Evolutionary conservation across 2,329 filamentous ascomycete species (phyloP), one percentile per base, ranked within the genome.

Genomic region (Xylaria sp.): DNA sequence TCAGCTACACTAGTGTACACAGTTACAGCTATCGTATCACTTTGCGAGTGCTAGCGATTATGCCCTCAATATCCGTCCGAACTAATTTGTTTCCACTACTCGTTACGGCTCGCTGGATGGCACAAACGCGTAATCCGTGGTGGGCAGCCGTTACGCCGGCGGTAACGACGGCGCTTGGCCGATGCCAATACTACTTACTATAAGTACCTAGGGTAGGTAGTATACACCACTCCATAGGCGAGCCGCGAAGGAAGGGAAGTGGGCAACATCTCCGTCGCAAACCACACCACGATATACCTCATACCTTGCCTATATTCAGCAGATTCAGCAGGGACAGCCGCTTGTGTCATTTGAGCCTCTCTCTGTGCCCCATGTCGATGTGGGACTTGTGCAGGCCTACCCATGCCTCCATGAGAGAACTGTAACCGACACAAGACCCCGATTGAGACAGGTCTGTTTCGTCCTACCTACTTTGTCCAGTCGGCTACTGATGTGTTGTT

Each of bases 361-460:
- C 58, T 48, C 58, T 37, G 50, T 35, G 32, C 53, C 59, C 21
- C 57, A 60, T 23, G 6, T 59, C 61, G 53, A 63, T 59, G 63
- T 66, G 64, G 63, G 60, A 66, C 48, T 18, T 13, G 18, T 10
- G 2, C 44, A 62, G 37, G 55, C 54, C 58, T 27, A 21, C 54
- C 68, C 57, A 12, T 44, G 55, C 4, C 55, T 44, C 55, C 53
- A 57, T 50, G 65, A 71, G 66, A 64, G 50, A 60, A 44, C 73
- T 76, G 74, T 75, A 75, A 75, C 74, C 60, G 53, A 68, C 66
- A 68, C 64, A 59, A 66, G 65, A 64, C 74, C 71, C 71, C 71
- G 64, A 72, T 75, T 68, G 61, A 71, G 70, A 70, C 71, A 65
- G 66, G 61, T 58, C 66, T 65, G 70, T 72, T 72, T 72, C 66